These are phyloP conservation scores for Hura crepitans DNA, from an alignment of 441 rosid species.

Conservation along the genomic window DNA sequence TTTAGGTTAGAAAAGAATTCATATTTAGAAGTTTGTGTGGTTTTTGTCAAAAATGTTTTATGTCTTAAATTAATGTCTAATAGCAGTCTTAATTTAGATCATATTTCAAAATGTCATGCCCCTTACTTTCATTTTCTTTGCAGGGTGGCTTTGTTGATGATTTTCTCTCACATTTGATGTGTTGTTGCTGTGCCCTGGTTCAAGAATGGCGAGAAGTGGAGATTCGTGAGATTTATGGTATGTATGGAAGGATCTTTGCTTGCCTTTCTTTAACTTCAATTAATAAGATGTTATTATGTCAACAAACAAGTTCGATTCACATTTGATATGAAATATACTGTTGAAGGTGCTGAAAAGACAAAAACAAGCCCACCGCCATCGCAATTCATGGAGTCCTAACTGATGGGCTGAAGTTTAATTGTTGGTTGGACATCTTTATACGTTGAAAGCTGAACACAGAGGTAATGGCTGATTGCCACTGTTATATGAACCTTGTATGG, in stretches of 20 bases:
- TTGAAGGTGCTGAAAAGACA: constrained; percentile 68
- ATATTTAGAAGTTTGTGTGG: background rate
- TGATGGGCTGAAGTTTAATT: background rate
- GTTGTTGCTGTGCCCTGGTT: constrained; percentile 94
- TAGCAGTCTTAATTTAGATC: constrained; percentile 1
- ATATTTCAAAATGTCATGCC: background rate
- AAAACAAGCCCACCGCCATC: constrained; percentile 69
- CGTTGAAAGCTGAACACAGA: constrained; percentile 13
- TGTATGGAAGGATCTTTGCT: constrained; percentile 6
- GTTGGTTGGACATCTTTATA: constrained; percentile 11
- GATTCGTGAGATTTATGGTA: constrained; percentile 73
- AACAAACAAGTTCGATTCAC: background rate
- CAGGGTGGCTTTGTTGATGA: constrained; percentile 92
- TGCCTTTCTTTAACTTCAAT: background rate
- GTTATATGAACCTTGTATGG: constrained; percentile 17
- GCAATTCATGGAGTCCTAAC: constrained; percentile 76
- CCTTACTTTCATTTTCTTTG: constrained; percentile 1
- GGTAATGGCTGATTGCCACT: constrained; percentile 24
- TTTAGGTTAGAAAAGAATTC: background rate
- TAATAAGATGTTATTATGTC: background rate
- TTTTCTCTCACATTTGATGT: constrained; percentile 86
- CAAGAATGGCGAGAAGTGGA: constrained; percentile 97
- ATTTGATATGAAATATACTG: constrained; percentile 15
- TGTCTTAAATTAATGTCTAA: background rate
- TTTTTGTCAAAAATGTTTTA: background rate